Evolutionary conservation across 176 grass and related monocot species (phyloP).

Genomic region (Alopecurus myosuroides): DNA sequence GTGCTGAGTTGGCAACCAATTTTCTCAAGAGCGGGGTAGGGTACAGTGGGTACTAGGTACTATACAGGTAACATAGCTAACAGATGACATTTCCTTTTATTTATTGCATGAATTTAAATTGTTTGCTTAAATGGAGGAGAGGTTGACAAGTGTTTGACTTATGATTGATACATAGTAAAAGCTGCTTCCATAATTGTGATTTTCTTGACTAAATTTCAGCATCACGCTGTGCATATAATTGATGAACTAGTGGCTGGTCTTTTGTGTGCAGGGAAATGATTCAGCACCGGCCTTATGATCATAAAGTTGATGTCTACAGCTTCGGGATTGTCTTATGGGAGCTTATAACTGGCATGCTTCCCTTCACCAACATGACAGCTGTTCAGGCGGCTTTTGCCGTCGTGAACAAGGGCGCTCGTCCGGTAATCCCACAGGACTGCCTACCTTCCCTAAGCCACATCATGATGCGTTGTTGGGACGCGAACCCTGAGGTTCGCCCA

Average conservation of each 20-base stretch:
- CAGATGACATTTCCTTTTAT: not conserved
- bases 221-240: not conserved
- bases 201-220: not conserved
- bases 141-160: not conserved
- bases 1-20: not conserved
- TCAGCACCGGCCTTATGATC: constrained; percentile 92
- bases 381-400: constrained; percentile 97
- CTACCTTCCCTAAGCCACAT: constrained; percentile 72
- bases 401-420: constrained; percentile 84
- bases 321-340: constrained; percentile 97
- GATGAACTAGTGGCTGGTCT: not conserved
- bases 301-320: constrained; percentile 98
- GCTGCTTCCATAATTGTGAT: constrained; percentile 17
- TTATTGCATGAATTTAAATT: not conserved
- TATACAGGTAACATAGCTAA: not conserved
- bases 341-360: constrained; percentile 95
- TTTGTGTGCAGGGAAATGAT: constrained; percentile 88
- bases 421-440: constrained; percentile 77
- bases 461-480: constrained; percentile 96
- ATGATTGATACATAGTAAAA: not conserved
- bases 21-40: not conserved
- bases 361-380: constrained; percentile 92
- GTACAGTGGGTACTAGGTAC: not conserved
- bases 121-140: not conserved
- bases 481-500: constrained; percentile 80